Base-by-base conservation (phyloP, 108 stramenopile genomes). In the Schizochytrium sp. region DNA sequence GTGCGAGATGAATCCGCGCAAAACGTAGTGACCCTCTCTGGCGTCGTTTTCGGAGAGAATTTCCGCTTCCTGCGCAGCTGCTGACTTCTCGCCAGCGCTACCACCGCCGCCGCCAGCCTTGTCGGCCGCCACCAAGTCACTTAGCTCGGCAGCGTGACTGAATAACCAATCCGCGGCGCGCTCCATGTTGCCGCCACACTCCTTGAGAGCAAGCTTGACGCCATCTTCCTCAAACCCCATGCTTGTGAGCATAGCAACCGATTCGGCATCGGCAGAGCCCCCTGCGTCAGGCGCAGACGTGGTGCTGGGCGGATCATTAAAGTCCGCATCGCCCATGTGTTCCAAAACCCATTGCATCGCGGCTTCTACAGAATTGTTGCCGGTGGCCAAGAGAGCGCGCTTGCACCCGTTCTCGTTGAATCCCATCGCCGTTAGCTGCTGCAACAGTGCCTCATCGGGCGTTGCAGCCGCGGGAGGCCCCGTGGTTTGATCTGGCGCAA, bases 111-210 rank as follows among this genome's bases (percentile, higher is more conserved):
- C 88, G 25, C 87, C 91, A 25, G 88, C 87, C 55, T 69, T 58
- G 43, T 14, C 57, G 48, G 29, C 45, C n/a, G 88, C 34, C 29
- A 88, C 60, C 45, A 88, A 12, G 14, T 43, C 92, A 71, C 98
- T 97, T 53, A 98, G 91, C 87, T 98, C 94, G 63, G 94, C 93
- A 94, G 96, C 96, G 91, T 98, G 97, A 88, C 95, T 95, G 91
- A 99, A 98, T 21, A 99, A 93, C 98, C 98, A 99, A 89, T 99
- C 98, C 41, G 97, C 97, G 5, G 98, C 98, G 28, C 96, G 95
- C 91, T 97, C 98, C 51, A 95, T 91, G 58, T 96, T 95, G 5
- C 96, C 96, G 41, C 90, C 92, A 28, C 93, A 95, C 89, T 96
- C 94, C 72, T 93, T 95, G 72, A 99, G 88, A 0, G 97, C 99